Base-by-base conservation (phyloP, 345 rosid genomes). In the Populus pruinosa region DNA sequence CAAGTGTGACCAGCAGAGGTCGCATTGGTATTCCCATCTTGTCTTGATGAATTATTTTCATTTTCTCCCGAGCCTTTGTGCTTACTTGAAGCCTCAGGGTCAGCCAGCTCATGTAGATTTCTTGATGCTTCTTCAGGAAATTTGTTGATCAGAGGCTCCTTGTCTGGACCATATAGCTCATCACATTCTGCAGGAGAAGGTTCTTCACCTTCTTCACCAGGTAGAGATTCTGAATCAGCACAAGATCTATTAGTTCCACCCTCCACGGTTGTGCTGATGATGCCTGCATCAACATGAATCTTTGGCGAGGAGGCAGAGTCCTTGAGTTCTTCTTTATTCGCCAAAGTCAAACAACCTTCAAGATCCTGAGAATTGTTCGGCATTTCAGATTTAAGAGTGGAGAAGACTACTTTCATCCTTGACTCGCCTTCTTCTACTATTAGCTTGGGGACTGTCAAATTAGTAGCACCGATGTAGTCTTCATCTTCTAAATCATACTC, bases 401-500 rank as follows among this genome's bases (percentile, higher is more conserved):
- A 88, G 73, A 92, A 83, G 78, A 91, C 88, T 63, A 91, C 89
- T 87, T 93, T 91, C 87, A 93, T 72, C 86, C 85, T 92, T 70
- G 94, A 81, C 73, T 82, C 81, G 68, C 72, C 78, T 76, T 89
- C 93, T 79, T 91, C 91, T 39, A 77, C 85, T 39, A 85, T 89
- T 62, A 50, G 72, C 74, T 84, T 88, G 27, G 87, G 74, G 73
- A 79, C 85, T 84, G 85, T 84, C 78, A 81, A 70, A 55, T 88
- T 82, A 70, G 84, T 81, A 70, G 87, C 85, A 75, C 97, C 94
- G 7, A 93, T 85, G 79, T 82, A 88, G 78, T 90, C 97, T 88
- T 92, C 97, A 71, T 92, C 97, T 66, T 91, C 97, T 76, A 93
- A 79, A 71, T 91, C 91, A 83, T 92, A 90, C 81, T 96, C 96